Percentiles rank a stretch among this genome's conserved stretches.
phyloP scores from a whole-genome alignment of 2,329 filamentous ascomycete species.

The Fusarium oligoseptatum region DNA sequence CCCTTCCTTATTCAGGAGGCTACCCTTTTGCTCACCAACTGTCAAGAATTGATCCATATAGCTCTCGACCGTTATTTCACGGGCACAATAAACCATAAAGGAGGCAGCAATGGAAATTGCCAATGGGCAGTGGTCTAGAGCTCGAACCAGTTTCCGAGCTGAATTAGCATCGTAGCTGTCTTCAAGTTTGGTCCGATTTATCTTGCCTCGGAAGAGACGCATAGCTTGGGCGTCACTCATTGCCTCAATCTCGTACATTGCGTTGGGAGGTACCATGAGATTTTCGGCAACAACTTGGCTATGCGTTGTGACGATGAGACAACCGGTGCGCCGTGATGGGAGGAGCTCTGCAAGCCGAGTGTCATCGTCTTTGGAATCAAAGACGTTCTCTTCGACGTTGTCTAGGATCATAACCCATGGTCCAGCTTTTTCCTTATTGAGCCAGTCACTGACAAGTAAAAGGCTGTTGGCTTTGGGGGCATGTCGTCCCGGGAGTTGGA shows the following conservation, averaged over 20 bases:
- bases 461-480: constrained; percentile 50
- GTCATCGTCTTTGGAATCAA: background rate
- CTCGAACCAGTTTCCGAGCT: background rate
- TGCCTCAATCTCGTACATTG: background rate
- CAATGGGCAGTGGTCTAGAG: background rate
- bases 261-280: background rate
- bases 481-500: constrained; percentile 47
- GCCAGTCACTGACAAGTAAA: constrained; percentile 48
- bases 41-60: background rate
- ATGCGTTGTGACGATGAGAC: constrained; percentile 37
- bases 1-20: background rate
- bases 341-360: constrained; percentile 24
- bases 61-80: background rate
- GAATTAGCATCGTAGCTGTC: background rate
- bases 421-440: constrained; percentile 39
- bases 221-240: background rate
- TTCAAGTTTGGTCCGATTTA: background rate
- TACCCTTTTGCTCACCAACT: background rate
- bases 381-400: constrained; percentile 32
- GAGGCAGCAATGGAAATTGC: background rate
- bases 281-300: constrained; percentile 15
- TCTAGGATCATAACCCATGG: constrained; percentile 41
- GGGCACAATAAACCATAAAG: background rate
- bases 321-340: constrained; percentile 26
- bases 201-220: background rate